phyloP scores from a whole-genome alignment of 108 stramenopile species.

The Nitzschia sp. region DNA sequence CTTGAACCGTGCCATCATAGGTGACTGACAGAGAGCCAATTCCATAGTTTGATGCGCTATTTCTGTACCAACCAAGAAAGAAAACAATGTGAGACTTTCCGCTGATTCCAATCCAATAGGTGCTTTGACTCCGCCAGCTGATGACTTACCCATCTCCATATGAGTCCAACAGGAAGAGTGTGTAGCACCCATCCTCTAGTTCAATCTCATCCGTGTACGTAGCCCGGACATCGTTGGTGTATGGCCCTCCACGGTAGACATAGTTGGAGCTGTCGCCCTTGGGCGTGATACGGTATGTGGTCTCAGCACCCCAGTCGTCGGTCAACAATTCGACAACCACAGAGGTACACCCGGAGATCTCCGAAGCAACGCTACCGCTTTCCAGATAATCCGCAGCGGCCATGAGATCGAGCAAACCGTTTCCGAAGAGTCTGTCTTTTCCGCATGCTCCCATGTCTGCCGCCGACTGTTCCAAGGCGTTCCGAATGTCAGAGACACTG shows the following conservation, averaged over 20 bases:
- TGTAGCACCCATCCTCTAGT: constrained; percentile 7
- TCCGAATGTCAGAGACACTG: constrained; percentile 43
- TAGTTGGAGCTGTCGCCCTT: neutral
- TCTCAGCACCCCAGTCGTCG: constrained; percentile 18
- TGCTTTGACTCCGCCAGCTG: neutral
- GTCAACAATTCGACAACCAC: constrained; percentile 4
- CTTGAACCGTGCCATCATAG: constrained; percentile 2
- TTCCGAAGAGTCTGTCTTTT: constrained; percentile 8
- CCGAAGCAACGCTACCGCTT: neutral
- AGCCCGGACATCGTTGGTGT: neutral
- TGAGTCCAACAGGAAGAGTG: neutral
- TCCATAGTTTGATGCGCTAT: neutral
- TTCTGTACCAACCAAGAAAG: neutral
- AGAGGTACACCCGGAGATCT: neutral
- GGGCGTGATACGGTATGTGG: neutral
- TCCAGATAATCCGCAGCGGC: constrained; percentile 12
- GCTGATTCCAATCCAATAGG: no score
- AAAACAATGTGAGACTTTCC: neutral
- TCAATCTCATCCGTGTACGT: constrained; percentile 9
- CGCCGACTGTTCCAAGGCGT: constrained; percentile 32
- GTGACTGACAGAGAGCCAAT: neutral
- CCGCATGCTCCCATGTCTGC: constrained; percentile 11
- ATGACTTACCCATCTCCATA: constrained; percentile 15
- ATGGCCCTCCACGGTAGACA: constrained; percentile 6
- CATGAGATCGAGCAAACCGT: constrained; percentile 18